phyloP scores from a whole-genome alignment of 1,284 basidiomycete genomes.

The Ustilago loliicola region DNA sequence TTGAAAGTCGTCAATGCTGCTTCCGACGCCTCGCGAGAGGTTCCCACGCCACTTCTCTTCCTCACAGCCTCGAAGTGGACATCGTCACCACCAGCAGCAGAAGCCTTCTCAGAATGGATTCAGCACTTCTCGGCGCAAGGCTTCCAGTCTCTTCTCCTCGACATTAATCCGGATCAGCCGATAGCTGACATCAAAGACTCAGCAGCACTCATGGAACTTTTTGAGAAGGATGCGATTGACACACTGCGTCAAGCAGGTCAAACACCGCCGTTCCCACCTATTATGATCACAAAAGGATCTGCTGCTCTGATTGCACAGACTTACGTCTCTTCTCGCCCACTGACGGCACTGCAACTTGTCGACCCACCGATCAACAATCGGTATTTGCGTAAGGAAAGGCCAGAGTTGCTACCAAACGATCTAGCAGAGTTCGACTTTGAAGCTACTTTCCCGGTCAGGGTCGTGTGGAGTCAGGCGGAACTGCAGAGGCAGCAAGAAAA shows the following conservation, averaged over 20 bases:
- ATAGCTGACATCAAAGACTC: constrained; percentile 31
- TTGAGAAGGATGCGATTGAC: constrained; percentile 46
- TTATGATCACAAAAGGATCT: constrained; percentile 53
- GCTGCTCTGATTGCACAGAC: constrained; percentile 57
- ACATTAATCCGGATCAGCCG: constrained; percentile 55
- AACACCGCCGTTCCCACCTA: constrained; percentile 60
- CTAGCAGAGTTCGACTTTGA: constrained; percentile 63
- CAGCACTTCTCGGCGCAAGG: constrained; percentile 44
- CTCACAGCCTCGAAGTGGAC: constrained; percentile 61
- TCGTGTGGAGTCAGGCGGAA: constrained; percentile 58
- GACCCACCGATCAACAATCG: constrained; percentile 60
- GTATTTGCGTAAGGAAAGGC: constrained; percentile 30
- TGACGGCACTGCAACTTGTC: constrained; percentile 61
- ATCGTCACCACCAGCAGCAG: constrained; percentile 21
- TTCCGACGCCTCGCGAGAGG: constrained; percentile 46
- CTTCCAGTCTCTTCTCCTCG: constrained; percentile 54
- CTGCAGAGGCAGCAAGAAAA: constrained; percentile 42
- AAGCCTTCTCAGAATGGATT: constrained; percentile 38
- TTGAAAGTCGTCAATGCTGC: constrained; percentile 26
- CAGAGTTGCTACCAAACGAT: constrained; percentile 34
- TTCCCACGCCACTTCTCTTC: constrained; percentile 65
- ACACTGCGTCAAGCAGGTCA: constrained; percentile 36
- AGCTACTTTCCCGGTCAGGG: constrained; percentile 57
- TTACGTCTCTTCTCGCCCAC: constrained; percentile 64
- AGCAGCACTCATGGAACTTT: constrained; percentile 38